Base-by-base conservation (phyloP, 306 rosid species). In the Rosa persica region DNA sequence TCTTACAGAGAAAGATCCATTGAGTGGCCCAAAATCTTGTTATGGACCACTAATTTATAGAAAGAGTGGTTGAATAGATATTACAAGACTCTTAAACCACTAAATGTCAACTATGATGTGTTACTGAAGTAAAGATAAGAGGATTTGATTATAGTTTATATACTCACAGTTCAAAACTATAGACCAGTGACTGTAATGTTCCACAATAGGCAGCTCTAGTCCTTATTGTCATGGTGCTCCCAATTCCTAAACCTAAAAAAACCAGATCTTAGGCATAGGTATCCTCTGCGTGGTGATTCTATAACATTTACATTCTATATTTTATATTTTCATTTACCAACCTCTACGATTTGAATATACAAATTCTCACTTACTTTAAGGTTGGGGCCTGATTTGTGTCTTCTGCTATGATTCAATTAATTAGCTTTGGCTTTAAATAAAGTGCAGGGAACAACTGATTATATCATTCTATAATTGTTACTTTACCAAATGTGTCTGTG, bases 401-500 rank as follows among this genome's bases (percentile, higher is more conserved):
- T 48, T 60, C 20, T 44, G 25, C 40, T 42, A 67, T 42, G 74
- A 62, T 79, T 22, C 62, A 22, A 49, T 71, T 13, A 78, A 47
- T 43, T 58, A 58, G 49, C 76, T 9, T 70, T 12, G 30, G 20
- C 19, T 69, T 69, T 3, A 9, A 34, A 11, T 42, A 17, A 36
- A 44, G 75, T 62, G 73, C 52, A 49, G 73, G 82, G 47, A 76
- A 43, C 81, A 61, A 77, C 39, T 69, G 77, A 64, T 22, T n/a
- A 20, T 12, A 20, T 73, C 70, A 60, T 55, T 39, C 64, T 83
- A 76, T 76, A 27, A 20, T 82, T 69, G 49, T 72, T 75, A 81
- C 75, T 73, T 57, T 81, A 58, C 9, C 60, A 72, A 38, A 23
- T 43, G 67, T 77, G 19, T 60, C 20, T 76, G 52, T 52, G 13